phyloP scores from a whole-genome alignment of 495 filamentous ascomycete genomes.

The Trichodelitschia bisporula region DNA sequence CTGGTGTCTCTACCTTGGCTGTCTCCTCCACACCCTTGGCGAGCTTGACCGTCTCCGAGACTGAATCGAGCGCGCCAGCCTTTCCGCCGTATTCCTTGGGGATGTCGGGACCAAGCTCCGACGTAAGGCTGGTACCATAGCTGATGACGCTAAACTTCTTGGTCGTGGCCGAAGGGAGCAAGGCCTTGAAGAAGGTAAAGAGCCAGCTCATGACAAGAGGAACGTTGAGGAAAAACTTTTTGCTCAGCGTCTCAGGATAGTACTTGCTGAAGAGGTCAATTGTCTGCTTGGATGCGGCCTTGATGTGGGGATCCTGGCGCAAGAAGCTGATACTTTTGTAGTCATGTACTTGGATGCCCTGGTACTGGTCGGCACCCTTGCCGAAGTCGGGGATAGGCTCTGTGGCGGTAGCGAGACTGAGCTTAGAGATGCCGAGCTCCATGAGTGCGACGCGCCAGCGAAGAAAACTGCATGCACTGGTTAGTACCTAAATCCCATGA shows the following conservation, averaged over 20 bases:
- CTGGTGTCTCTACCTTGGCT: no score
- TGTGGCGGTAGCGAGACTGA: conserved; percentile 39
- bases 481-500: conserved; percentile 3
- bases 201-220: conserved; percentile 74
- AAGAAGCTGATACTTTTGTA: conserved; percentile 66
- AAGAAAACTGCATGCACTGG: conserved; percentile 32
- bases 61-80: conserved; percentile 14
- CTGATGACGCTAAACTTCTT: conserved; percentile 69
- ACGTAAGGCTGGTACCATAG: conserved; percentile 42
- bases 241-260: conserved; percentile 68
- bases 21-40: no score
- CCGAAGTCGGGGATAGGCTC: conserved; percentile 46
- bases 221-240: conserved; percentile 89
- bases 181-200: conserved; percentile 52
- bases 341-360: conserved; percentile 77
- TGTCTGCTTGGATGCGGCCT: conserved; percentile 46
- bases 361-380: conserved; percentile 43
- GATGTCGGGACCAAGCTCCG: conserved; percentile 29
- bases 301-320: conserved; percentile 40
- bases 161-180: conserved; percentile 52
- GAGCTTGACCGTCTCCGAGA: conserved; percentile 12
- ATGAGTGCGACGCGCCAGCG: conserved; percentile 70
- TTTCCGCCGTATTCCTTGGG: conserved; percentile 49
- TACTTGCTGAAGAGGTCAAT: conserved; percentile 51
- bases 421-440: conserved; percentile 50